phyloP scores from a whole-genome alignment of 441 rosid genomes.

The Croton setiger region DNA sequence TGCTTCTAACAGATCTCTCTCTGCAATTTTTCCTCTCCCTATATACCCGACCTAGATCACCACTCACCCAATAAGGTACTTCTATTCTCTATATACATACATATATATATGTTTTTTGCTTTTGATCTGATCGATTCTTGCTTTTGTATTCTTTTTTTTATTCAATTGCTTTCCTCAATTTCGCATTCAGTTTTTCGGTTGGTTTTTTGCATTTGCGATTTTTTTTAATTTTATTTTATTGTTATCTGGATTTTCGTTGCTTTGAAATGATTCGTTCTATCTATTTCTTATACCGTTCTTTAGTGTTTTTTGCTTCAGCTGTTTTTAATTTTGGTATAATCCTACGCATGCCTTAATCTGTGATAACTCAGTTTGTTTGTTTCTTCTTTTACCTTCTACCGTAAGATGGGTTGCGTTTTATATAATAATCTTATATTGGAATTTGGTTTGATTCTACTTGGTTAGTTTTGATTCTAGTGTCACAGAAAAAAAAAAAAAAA shows the following conservation, averaged over 20 bases:
- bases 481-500: neutral
- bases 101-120: neutral
- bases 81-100: too few relatives aligned
- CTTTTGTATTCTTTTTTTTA: neutral
- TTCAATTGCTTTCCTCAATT: neutral
- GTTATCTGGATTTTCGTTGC: neutral
- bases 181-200: constrained; percentile 3
- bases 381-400: neutral
- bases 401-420: neutral
- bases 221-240: neutral
- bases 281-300: neutral
- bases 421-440: neutral
- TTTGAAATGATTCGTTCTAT: neutral
- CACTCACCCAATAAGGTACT: constrained; percentile 21
- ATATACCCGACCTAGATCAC: constrained; percentile 17
- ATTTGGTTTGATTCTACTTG: neutral
- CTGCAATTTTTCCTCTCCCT: neutral
- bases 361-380: too few relatives aligned
- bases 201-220: neutral
- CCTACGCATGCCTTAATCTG: neutral
- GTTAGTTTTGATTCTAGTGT: neutral
- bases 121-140: constrained; percentile 16
- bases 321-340: neutral
- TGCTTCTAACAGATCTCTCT: constrained; percentile 3
- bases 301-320: neutral